Evolutionary conservation across 441 rosid genomes (phyloP), one percentile per base, ranked within the genome.

Genomic region (Corymbia calophylla): DNA sequence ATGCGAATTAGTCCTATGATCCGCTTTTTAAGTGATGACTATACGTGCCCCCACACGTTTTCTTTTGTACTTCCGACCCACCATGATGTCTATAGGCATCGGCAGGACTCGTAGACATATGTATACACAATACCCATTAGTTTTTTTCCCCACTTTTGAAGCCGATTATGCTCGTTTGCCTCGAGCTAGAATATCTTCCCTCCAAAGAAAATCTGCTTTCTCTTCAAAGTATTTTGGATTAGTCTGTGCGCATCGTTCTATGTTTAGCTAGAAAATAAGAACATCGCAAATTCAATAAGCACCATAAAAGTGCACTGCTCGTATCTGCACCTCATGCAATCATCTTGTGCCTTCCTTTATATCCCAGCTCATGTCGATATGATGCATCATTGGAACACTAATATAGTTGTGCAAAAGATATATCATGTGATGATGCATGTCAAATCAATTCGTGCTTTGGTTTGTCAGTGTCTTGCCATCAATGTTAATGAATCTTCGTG

Each of bases 91-190:
- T 15, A 10, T 35, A 6, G 19, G 48, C 48, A 70, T 19, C 16
- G 17, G 48, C 19, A 23, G 35, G 81, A 44, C 81, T 68, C 35
- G 70, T 64, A 64, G 35, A 32, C 32, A 16, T 16, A 8, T 19
- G 1, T 3, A 19, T 5, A 8, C 14, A 56, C 5, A 9, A 0
- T 23, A 10, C 14, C 1, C 29, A 27, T 9, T 25, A 23, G 64
- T 23, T 58, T 27, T 39, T 39, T 39, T 5, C 5, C 35, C 48
- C 48, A 70, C 25, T 35, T 70, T 70, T 70, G 1, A 5, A 35
- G 81, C 2, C 27, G 8, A 10, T 70, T 70, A 35, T 70, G 27
- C 81, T 10, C 48, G 48, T 35, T 21, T 70, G 47, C 2, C 48
- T 11, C 11, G 82, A 73, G 15, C 48, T 39, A 19, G 13, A 39